Conservation (phyloP, 441 rosid genomes). For the Flueggea neowawraea region DNA sequence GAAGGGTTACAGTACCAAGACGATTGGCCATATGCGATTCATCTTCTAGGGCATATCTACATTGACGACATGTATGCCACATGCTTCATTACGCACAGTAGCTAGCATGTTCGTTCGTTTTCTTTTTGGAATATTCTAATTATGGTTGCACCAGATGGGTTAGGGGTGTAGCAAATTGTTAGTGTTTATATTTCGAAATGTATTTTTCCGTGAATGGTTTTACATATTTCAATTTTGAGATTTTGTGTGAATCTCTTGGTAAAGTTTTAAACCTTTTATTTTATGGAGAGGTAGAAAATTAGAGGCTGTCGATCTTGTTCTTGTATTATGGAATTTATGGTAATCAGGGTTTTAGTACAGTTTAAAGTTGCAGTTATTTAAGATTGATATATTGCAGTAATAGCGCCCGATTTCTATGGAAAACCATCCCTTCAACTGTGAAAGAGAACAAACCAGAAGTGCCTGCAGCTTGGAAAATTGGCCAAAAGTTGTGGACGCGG, state of each 20-base stretch:
- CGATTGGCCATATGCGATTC: conserved; percentile 88
- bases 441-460: conserved; percentile 77
- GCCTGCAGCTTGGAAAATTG: conserved; percentile 76
- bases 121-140: too few relatives aligned
- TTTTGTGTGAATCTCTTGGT: too few relatives aligned
- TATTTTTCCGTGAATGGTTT: background rate
- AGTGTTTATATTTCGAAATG: too few relatives aligned
- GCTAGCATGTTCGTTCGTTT: too few relatives aligned
- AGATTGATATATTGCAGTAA: conserved; percentile 45
- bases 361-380: background rate
- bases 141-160: too few relatives aligned
- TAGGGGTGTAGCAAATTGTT: too few relatives aligned
- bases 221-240: background rate
- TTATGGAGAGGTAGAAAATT: too few relatives aligned
- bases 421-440: conserved; percentile 56
- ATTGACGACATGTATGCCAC: conserved; percentile 76
- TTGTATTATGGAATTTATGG: background rate
- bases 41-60: conserved; percentile 77
- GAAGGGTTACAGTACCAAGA: conserved; percentile 72
- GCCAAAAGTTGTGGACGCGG: conserved; percentile 80
- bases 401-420: conserved; percentile 88
- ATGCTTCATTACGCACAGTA: too few relatives aligned
- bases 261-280: too few relatives aligned
- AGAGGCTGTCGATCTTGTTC: background rate
- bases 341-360: too few relatives aligned